Percentiles rank a stretch among this genome's conserved stretches.
Evolutionary conservation across 768 basidiomycete genomes (phyloP).

Genomic region (Piloderma croceum): DNA sequence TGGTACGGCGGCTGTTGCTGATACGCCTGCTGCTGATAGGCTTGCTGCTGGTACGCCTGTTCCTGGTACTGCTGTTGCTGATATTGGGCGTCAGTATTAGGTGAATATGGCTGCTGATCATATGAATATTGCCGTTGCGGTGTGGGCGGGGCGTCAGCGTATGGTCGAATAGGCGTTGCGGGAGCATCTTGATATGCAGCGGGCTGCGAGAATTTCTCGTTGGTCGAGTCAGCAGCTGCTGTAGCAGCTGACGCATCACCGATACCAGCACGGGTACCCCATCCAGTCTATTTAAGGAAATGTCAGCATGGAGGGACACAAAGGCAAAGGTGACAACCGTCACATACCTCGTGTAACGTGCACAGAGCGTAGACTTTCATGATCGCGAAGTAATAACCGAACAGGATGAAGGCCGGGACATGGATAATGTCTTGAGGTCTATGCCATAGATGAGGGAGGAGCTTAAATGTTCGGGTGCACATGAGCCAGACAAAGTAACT

Average conservation of each 20-base stretch:
- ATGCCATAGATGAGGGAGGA: slow-evolving; percentile 77
- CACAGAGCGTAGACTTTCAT: slow-evolving; percentile 92
- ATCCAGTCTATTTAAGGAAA: slow-evolving; percentile 57
- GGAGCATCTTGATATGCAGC: background rate
- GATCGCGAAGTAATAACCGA: slow-evolving; percentile 91
- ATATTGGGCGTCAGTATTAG: too few species aligned
- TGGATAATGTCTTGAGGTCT: slow-evolving; percentile 71
- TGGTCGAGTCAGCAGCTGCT: slow-evolving; percentile 50
- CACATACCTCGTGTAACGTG: slow-evolving; percentile 80
- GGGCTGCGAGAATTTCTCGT: slow-evolving; percentile 18
- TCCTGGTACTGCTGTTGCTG: too few species aligned
- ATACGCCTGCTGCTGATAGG: background rate
- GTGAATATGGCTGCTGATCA: too few species aligned
- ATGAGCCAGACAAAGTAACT: slow-evolving; percentile 68
- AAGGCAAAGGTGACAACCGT: background rate
- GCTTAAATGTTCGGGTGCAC: slow-evolving; percentile 72
- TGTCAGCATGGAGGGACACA: background rate
- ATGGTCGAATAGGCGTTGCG: too few species aligned
- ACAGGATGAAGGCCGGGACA: slow-evolving; percentile 80
- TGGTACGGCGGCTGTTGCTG: slow-evolving; percentile 3
- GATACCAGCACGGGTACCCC: slow-evolving; percentile 94
- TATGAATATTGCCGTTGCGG: too few species aligned
- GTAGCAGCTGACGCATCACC: slow-evolving; percentile 78
- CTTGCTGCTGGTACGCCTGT: background rate
- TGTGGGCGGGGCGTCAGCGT: too few species aligned